phyloP scores from a whole-genome alignment of 176 grass and related monocot genomes.

The Coix lacrymajobi region DNA sequence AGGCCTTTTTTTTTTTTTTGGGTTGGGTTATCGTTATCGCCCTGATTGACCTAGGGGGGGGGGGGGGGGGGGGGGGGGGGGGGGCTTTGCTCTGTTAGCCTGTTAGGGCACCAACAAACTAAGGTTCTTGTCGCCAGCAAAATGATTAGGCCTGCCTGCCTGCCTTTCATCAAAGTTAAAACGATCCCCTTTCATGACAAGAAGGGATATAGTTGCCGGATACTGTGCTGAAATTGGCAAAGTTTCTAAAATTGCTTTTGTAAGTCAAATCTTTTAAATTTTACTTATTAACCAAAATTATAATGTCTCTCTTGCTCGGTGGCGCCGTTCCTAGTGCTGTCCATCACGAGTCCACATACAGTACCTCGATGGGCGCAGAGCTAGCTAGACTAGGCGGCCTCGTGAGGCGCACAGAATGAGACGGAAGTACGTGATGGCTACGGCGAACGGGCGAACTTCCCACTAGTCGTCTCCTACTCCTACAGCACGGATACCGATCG shows the following conservation, averaged over 20 bases:
- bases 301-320: too few relatives aligned
- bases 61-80: too few relatives aligned
- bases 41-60: too few relatives aligned
- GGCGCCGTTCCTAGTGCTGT: not conserved
- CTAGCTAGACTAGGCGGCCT: not conserved
- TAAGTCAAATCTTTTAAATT: too few relatives aligned
- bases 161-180: not conserved
- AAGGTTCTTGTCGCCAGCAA: not conserved
- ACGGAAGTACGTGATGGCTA: constrained; percentile 42
- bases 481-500: not conserved
- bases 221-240: too few relatives aligned
- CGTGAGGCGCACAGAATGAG: constrained; percentile 23
- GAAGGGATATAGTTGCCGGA: not conserved
- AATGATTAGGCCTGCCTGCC: not conserved
- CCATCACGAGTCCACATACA: not conserved
- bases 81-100: not conserved
- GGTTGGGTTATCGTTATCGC: not conserved
- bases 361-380: not conserved
- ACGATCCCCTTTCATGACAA: not conserved
- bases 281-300: too few relatives aligned
- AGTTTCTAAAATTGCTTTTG: not conserved
- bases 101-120: not conserved
- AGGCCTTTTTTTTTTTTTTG: too few relatives aligned
- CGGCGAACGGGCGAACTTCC: constrained; percentile 18
- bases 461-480: too few relatives aligned